A percentile compares a stretch with the other conserved stretches of the same genome.
These are phyloP conservation scores for Hymenoscyphus occultus DNA, from an alignment of 2,329 filamentous ascomycete species.

Conservation along the genomic window DNA sequence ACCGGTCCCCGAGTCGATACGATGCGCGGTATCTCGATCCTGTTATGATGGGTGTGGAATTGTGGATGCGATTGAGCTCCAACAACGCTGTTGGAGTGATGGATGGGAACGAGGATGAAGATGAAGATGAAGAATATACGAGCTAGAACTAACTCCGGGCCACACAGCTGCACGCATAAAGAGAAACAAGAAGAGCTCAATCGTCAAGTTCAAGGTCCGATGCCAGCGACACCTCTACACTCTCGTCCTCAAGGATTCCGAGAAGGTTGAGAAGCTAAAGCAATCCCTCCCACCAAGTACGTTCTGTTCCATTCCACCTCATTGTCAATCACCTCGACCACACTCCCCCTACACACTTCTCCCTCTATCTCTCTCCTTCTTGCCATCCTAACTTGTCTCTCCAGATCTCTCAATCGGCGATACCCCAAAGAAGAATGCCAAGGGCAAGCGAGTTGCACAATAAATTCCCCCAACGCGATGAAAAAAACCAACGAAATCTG, in stretches of 20 bases:
- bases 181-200: conserved; percentile 85
- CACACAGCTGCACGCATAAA: conserved; percentile 80
- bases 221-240: conserved; percentile 97
- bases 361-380: too few species aligned
- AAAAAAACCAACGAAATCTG: not conserved
- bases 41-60: not conserved
- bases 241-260: conserved; percentile 94
- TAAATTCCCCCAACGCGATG: conserved; percentile 19
- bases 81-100: not conserved
- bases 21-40: not conserved
- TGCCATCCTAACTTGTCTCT: too few species aligned
- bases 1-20: not conserved
- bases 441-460: conserved; percentile 37
- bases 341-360: too few species aligned
- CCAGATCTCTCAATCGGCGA: conserved; percentile 57
- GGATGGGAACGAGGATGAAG: not conserved
- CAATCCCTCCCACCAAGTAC: conserved; percentile 96
- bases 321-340: not conserved
- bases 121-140: not conserved
- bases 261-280: conserved; percentile 99
- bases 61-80: not conserved
- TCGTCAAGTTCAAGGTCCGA: conserved; percentile 99
- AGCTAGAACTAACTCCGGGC: conserved; percentile 17
- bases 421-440: conserved; percentile 59
- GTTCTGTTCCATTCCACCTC: conserved; percentile 38